phyloP scores from a whole-genome alignment of 371 early-diverging fungal genomes.

The Mucor irregularis region DNA sequence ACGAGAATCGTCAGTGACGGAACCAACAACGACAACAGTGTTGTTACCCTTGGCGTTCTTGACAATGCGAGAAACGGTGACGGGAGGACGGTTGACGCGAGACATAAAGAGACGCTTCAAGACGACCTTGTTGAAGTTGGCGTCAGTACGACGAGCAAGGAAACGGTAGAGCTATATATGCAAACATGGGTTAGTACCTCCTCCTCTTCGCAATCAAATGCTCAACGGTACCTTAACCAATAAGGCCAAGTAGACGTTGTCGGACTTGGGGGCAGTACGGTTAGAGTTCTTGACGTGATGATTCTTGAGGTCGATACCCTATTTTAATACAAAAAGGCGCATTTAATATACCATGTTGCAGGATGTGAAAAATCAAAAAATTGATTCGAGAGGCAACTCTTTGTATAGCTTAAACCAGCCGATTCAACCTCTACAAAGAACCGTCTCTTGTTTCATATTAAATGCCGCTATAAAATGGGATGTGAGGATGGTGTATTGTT shows the following conservation, averaged over 20 bases:
- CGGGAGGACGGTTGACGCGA: constrained; percentile 94
- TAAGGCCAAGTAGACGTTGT: constrained; percentile 93
- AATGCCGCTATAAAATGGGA: no score
- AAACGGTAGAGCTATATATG: constrained; percentile 94
- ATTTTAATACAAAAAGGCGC: constrained; percentile 1
- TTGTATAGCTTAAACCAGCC: no score
- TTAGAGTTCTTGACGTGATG: constrained; percentile 93
- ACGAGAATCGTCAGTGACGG: constrained; percentile 96
- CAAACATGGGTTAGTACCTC: background rate
- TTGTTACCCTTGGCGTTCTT: constrained; percentile 75
- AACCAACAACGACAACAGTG: constrained; percentile 92
- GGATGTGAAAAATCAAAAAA: no score
- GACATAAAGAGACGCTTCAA: constrained; percentile 98
- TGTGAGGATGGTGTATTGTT: no score
- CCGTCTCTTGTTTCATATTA: background rate
- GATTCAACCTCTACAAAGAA: no score
- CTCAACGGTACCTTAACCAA: constrained; percentile 76
- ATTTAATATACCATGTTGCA: background rate
- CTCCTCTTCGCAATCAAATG: background rate
- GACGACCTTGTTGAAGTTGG: constrained; percentile 98
- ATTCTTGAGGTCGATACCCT: constrained; percentile 96
- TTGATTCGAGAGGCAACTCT: no score
- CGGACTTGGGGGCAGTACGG: constrained; percentile 86
- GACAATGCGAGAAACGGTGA: constrained; percentile 89
- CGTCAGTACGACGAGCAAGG: constrained; percentile 97